phyloP scores from a whole-genome alignment of 2,329 filamentous ascomycete genomes.

The Cadophora sp. region DNA sequence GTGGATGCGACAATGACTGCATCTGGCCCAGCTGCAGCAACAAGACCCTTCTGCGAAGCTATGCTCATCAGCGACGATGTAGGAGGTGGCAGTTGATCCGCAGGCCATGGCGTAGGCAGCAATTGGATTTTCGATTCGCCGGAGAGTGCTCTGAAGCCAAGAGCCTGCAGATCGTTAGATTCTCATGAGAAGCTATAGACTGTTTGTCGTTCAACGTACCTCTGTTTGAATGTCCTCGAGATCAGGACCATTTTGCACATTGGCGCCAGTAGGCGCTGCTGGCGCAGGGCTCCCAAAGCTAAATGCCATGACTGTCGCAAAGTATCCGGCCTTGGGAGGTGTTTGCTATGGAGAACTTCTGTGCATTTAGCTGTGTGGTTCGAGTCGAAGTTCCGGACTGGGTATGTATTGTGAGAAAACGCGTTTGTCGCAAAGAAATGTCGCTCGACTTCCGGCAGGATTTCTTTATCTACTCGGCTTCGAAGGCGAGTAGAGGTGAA shows the following conservation, averaged over 20 bases:
- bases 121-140: conserved; percentile 83
- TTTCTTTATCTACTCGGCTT: neutral
- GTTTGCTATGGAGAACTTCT: conserved; percentile 42
- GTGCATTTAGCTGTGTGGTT: conserved; percentile 38
- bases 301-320: conserved; percentile 66
- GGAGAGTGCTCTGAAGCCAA: conserved; percentile 82
- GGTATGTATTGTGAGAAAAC: neutral
- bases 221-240: conserved; percentile 84
- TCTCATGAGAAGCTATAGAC: neutral
- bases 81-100: conserved; percentile 67
- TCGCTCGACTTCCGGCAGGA: neutral
- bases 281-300: conserved; percentile 60
- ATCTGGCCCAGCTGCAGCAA: conserved; percentile 88
- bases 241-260: conserved; percentile 63
- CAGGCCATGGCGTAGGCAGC: conserved; percentile 79
- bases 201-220: conserved; percentile 53
- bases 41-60: conserved; percentile 78
- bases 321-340: conserved; percentile 46
- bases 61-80: conserved; percentile 85
- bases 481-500: neutral
- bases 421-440: conserved; percentile 11
- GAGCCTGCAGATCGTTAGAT: conserved; percentile 53
- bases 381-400: neutral
- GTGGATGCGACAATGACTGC: conserved; percentile 78
- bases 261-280: conserved; percentile 49